phyloP scores from a whole-genome alignment of 2,329 filamentous ascomycete genomes.

The Falciphora oryzae region DNA sequence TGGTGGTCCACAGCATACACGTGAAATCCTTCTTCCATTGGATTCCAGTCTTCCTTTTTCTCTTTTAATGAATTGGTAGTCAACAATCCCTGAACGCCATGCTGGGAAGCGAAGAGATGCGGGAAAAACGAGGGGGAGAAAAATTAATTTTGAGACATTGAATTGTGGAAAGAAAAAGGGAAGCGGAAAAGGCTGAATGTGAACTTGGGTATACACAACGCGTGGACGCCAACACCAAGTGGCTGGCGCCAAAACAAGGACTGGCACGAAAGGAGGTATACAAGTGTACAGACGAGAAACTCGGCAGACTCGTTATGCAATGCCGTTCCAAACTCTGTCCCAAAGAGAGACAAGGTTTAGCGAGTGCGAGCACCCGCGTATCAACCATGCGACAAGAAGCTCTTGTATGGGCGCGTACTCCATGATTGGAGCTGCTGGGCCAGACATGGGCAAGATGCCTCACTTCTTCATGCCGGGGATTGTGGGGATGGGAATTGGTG shows the following conservation, averaged over 20 bases:
- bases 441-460: not conserved
- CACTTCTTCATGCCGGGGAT: slow-evolving; percentile 7
- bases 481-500: slow-evolving; percentile 15
- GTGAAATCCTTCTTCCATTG: not conserved
- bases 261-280: not conserved
- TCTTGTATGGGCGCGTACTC: not conserved
- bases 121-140: not conserved
- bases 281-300: not conserved
- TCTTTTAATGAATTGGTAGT: not conserved
- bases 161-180: not conserved
- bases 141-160: not conserved
- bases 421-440: not conserved
- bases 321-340: not conserved
- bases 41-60: not conserved
- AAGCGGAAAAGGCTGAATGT: not conserved
- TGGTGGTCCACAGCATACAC: too few species aligned
- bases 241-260: not conserved
- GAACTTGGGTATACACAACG: not conserved
- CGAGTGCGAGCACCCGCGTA: not conserved
- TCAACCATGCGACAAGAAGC: not conserved
- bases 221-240: not conserved
- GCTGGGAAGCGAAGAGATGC: not conserved
- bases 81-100: not conserved
- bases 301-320: not conserved
- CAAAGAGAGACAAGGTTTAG: not conserved